Evolutionary conservation across 2,329 filamentous ascomycete genomes (phyloP), one percentile per base, ranked within the genome.

Genomic region (Arthrobotrys sinensis): DNA sequence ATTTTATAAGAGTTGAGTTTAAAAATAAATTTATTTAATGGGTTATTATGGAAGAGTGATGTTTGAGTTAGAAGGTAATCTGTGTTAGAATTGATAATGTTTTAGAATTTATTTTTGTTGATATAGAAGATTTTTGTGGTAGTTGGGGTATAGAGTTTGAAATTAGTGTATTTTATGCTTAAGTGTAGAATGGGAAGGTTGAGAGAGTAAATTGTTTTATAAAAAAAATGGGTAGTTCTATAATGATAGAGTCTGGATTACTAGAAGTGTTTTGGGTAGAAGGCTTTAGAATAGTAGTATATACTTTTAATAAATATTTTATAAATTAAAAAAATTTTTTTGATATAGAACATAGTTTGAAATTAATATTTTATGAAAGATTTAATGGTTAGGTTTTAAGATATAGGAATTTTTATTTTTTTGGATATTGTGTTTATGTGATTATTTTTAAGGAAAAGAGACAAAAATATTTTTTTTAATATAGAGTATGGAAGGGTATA

Each of bases 1-100:
- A n/a, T n/a, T n/a, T n/a, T n/a, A n/a, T n/a, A n/a, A n/a, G n/a
- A n/a, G n/a, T 19, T 11, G 16, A 36, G n/a, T n/a, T 19, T 40
- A 63, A 40, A 40, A 40, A 46, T 19, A 46, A 63, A 63, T 40
- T 34, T 19, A 40, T 40, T n/a, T 40, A 19, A 7, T 32, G 16
- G 24, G 48, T 32, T n/a, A 60, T 10, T 4, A 19, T 21, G n/a
- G 19, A 21, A 36, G n/a, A 36, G 19, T 2, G 32, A n/a, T n/a
- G n/a, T n/a, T n/a, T n/a, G 16, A 32, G 14, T 8, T 55, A 70
- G 21, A 80, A 80, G 66, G 77, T 80, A 46, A 81, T 80, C 75
- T 81, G 81, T n/a, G n/a, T n/a, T n/a, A n/a, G n/a, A n/a, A n/a
- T n/a, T n/a, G n/a, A n/a, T n/a, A n/a, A n/a, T n/a, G n/a, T n/a